Percentiles rank a stretch among this genome's conserved stretches.
These are phyloP conservation scores for Penicillium verrucosum DNA, from an alignment of 2,329 filamentous ascomycete species.

Conservation along the genomic window DNA sequence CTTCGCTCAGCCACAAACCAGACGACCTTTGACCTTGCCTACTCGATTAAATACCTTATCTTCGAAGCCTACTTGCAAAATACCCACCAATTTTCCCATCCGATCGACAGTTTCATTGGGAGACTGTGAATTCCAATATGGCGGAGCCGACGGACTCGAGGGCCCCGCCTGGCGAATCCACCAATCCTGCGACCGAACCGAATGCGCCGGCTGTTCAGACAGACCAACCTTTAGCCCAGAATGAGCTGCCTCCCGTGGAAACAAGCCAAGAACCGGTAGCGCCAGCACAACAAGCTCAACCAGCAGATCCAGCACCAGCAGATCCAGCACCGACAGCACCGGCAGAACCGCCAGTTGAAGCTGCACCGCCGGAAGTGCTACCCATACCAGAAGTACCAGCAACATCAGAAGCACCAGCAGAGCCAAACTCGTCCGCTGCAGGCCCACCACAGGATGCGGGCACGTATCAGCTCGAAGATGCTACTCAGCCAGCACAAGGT, in stretches of 20 bases:
- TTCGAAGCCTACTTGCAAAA: background rate
- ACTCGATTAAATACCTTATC: background rate
- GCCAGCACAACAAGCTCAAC: background rate
- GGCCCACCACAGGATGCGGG: background rate
- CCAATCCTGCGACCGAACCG: slow-evolving; percentile 12
- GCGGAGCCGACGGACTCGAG: slow-evolving; percentile 22
- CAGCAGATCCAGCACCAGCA: background rate
- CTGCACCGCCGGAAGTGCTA: background rate
- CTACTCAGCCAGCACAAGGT: background rate
- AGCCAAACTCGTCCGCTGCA: background rate
- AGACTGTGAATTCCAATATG: slow-evolving; percentile 17
- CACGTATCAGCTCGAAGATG: slow-evolving; percentile 1
- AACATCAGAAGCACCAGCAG: background rate
- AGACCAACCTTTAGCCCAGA: slow-evolving; percentile 17
- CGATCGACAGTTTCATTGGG: slow-evolving; percentile 7
- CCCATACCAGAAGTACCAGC: background rate
- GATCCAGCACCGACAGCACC: background rate
- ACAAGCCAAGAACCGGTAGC: background rate
- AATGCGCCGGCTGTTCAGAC: slow-evolving; percentile 16
- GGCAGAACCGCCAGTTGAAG: too few species aligned
- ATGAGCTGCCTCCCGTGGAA: slow-evolving; percentile 12
- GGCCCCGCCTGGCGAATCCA: slow-evolving; percentile 18
- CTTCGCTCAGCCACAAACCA: slow-evolving; percentile 21
- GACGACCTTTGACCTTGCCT: slow-evolving; percentile 22
- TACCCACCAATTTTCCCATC: background rate